Conservation (phyloP, 2,329 filamentous ascomycete genomes). For the Arthroderma uncinatum region DNA sequence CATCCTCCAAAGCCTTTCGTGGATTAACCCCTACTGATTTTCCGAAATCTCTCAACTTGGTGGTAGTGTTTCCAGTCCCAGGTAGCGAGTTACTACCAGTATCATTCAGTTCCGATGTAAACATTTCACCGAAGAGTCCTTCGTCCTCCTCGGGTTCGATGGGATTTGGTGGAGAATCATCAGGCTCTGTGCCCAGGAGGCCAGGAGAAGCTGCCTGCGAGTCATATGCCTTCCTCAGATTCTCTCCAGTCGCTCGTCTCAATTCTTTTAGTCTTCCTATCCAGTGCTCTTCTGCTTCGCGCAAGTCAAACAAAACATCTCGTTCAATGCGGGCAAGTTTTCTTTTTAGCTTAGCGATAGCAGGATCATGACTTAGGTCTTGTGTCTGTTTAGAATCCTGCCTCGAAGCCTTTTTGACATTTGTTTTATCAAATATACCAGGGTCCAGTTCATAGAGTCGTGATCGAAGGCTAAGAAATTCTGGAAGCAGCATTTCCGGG, state of each 20-base stretch:
- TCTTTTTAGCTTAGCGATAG: constrained; percentile 54
- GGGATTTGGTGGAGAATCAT: not conserved
- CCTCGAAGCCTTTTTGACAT: constrained; percentile 14
- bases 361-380: constrained; percentile 26
- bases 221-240: constrained; percentile 18
- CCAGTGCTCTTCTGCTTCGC: constrained; percentile 56
- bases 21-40: constrained; percentile 69
- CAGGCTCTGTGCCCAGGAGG: not conserved
- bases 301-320: constrained; percentile 62
- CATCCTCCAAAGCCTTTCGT: constrained; percentile 66
- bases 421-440: constrained; percentile 38
- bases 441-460: constrained; percentile 54
- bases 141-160: constrained; percentile 33
- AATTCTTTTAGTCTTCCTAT: constrained; percentile 47
- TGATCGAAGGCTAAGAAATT: constrained; percentile 64
- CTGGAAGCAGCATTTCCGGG: constrained; percentile 61
- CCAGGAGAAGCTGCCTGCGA: constrained; percentile 19
- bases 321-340: constrained; percentile 69
- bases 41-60: constrained; percentile 70
- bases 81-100: constrained; percentile 36
- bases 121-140: constrained; percentile 47
- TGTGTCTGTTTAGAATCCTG: constrained; percentile 7
- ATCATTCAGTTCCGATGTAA: constrained; percentile 33
- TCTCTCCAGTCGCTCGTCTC: constrained; percentile 50
- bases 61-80: constrained; percentile 19